Evolutionary conservation across 78 protist species (phyloP), one percentile per base, ranked within the genome.

Genomic region (Dictyostelium brefeldianum): DNA sequence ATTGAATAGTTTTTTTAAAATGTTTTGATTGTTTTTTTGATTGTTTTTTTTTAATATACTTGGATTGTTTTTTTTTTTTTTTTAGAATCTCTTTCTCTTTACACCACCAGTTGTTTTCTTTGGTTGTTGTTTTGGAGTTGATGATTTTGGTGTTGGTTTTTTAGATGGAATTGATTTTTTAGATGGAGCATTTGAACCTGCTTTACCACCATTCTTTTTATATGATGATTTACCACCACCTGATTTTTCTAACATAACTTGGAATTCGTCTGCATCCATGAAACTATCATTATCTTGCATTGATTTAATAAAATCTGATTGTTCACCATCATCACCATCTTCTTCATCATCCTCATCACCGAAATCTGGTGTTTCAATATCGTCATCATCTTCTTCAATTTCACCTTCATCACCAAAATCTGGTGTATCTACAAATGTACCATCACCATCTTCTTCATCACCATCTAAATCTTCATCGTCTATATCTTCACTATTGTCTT

Each of bases 221-320:
- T 18, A 59, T 59, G 31, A 59, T 22, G 36, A 59, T 59, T 59
- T 59, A 59, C 15, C 25, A 65, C 73, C 36, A 53, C 83, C 83
- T 5, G 83, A 78, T 7, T 48, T 50, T 50, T 90, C 94, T 12
- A 90, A 25, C 77, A 90, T 71, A 15, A 4, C 5, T 14, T 59
- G 87, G 59, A 90, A 81, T 2, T 90, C 94, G 11, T 90, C 94
- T 3, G 89, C 94, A 78, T 78, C 85, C 87, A 78, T 78, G 46
- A 90, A 81, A 14, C 56, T 20, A n/a, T 80, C 87, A 43, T 29
- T 69, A 29, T 77, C 75, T 77, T 56, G 41, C 48, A 46, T 67
- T 27, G 36, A 15, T 56, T 74, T 29, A n/a, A 43, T 36, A 22
- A 57, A 57, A 18, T 20, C 47, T 46, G 62, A 29, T 69, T 84